Conservation (phyloP, 169 alveolate species). For the Eimeria tenella region DNA sequence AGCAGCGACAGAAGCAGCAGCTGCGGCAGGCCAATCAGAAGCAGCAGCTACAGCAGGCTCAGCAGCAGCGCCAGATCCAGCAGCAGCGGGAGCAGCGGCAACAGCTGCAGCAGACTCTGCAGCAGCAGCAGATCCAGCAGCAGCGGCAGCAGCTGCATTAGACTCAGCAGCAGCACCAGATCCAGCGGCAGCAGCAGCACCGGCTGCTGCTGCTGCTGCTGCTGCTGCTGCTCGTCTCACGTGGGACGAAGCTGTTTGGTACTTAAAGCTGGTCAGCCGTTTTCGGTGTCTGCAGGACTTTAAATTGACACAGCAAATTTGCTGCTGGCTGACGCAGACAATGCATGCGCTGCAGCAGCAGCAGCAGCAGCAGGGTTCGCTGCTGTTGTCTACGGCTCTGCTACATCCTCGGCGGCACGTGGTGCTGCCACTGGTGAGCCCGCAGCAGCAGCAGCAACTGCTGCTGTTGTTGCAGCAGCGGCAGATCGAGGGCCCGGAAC, state of each 20-base stretch:
- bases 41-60: no score
- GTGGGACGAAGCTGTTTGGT: conserved; percentile 43
- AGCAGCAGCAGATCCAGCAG: background rate
- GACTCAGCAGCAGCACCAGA: conserved; percentile 22
- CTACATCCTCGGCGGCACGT: background rate
- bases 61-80: background rate
- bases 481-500: background rate
- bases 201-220: conserved; percentile 11
- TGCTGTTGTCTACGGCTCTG: background rate
- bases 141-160: background rate
- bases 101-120: background rate
- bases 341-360: conserved; percentile 63
- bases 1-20: background rate
- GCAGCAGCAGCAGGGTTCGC: background rate
- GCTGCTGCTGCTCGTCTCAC: conserved; percentile 11
- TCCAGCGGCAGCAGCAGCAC: conserved; percentile 36
- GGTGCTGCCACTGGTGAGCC: background rate
- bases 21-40: background rate
- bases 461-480: background rate
- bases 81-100: background rate
- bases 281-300: conserved; percentile 36
- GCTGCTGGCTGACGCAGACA: conserved; percentile 50
- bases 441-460: background rate
- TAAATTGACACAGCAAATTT: conserved; percentile 23
- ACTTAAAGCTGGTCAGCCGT: conserved; percentile 38